phyloP scores from a whole-genome alignment of 2,329 filamentous ascomycete species.

The Purpureocillium takamizusanense region DNA sequence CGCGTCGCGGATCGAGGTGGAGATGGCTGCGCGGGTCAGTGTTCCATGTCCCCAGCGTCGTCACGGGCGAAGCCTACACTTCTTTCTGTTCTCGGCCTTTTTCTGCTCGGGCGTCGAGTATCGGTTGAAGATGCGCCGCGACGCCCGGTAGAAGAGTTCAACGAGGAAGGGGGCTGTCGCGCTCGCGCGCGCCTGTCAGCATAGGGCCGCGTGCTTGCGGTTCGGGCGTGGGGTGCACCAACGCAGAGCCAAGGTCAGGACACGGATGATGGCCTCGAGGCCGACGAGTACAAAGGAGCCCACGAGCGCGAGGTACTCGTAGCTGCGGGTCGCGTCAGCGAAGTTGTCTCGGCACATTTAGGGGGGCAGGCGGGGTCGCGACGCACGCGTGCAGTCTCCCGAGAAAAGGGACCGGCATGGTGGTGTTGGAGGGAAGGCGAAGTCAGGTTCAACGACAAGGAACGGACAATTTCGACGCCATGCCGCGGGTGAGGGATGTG shows the following conservation, averaged over 20 bases:
- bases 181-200: slow-evolving; percentile 10
- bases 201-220: no score
- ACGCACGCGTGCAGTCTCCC: slow-evolving; percentile 44
- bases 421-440: slow-evolving; percentile 7
- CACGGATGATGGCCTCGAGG: slow-evolving; percentile 72
- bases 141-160: slow-evolving; percentile 71
- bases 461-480: background rate
- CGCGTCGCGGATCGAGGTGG: slow-evolving; percentile 72
- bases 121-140: slow-evolving; percentile 72
- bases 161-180: slow-evolving; percentile 65
- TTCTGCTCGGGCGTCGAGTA: slow-evolving; percentile 63
- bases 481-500: background rate
- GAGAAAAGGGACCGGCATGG: slow-evolving; percentile 44
- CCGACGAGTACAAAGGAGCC: slow-evolving; percentile 75
- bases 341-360: background rate
- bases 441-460: background rate
- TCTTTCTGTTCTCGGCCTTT: slow-evolving; percentile 58
- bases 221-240: slow-evolving; percentile 26
- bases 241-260: slow-evolving; percentile 85
- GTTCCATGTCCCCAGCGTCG: slow-evolving; percentile 24
- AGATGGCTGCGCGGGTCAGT: slow-evolving; percentile 42
- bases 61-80: slow-evolving; percentile 33
- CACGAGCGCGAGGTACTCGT: slow-evolving; percentile 80
- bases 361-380: background rate
- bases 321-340: slow-evolving; percentile 32